These are phyloP conservation scores for Coemansia sp. DNA, from an alignment of 192 early-diverging fungal genomes.

Conservation along the genomic window DNA sequence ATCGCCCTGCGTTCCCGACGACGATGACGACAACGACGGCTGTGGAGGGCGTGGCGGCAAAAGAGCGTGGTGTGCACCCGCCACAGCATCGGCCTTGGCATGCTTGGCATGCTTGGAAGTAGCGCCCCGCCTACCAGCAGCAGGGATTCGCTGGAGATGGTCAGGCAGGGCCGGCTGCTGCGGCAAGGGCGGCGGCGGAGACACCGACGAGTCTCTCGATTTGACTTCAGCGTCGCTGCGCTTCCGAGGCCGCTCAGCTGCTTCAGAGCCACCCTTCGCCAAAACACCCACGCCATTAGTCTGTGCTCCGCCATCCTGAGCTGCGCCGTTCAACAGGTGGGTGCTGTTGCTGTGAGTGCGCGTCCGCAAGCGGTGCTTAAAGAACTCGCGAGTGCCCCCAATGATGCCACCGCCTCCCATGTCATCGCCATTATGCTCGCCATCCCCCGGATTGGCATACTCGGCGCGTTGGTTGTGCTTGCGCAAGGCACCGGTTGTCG, in stretches of 20 bases:
- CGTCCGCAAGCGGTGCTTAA: slow-evolving; percentile 42
- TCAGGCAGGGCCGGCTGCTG: slow-evolving; percentile 19
- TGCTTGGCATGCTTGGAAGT: neutral
- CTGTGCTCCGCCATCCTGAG: neutral
- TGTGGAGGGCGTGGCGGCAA: neutral
- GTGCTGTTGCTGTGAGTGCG: slow-evolving; percentile 39
- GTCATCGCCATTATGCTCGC: slow-evolving; percentile 14
- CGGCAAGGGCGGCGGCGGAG: slow-evolving; percentile 12
- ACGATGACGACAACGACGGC: slow-evolving; percentile 21
- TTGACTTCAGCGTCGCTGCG: slow-evolving; percentile 53
- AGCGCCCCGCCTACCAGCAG: neutral
- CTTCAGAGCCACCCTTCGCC: neutral
- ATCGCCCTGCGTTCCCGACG: slow-evolving; percentile 5
- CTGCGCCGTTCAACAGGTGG: neutral
- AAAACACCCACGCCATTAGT: neutral
- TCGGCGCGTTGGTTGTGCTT: slow-evolving; percentile 12
- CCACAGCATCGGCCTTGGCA: neutral
- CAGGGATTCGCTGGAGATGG: slow-evolving; percentile 15
- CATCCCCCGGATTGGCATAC: neutral
- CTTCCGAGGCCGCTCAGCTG: slow-evolving; percentile 18
- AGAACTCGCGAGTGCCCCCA: slow-evolving; percentile 48
- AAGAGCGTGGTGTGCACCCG: neutral
- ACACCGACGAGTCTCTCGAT: slow-evolving; percentile 18
- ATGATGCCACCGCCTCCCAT: slow-evolving; percentile 19
- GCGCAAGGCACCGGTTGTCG: slow-evolving; percentile 28